These are phyloP conservation scores for Xylariaceae sp. DNA, from an alignment of 2,329 filamentous ascomycete genomes.

Conservation along the genomic window DNA sequence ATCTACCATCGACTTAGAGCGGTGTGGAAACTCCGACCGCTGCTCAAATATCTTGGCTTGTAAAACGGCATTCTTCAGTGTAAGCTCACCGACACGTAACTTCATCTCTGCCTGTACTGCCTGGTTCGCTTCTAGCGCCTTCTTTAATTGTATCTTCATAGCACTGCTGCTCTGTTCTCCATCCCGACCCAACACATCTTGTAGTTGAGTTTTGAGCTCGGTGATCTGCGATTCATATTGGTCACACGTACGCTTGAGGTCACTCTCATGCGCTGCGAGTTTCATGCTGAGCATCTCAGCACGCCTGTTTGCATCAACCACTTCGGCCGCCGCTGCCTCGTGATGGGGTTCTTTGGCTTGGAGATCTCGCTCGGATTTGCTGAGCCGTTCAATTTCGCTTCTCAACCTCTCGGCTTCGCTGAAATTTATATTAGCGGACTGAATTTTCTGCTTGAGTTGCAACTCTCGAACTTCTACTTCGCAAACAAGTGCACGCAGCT, in stretches of 20 bases:
- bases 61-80: slow-evolving; percentile 49
- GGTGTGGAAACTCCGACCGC: slow-evolving; percentile 33
- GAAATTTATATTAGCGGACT: slow-evolving; percentile 58
- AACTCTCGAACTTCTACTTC: slow-evolving; percentile 67
- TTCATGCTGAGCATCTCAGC: slow-evolving; percentile 57
- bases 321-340: slow-evolving; percentile 52
- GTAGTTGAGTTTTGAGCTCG: slow-evolving; percentile 44
- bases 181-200: slow-evolving; percentile 34
- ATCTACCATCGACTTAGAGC: slow-evolving; percentile 15
- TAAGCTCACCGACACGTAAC: slow-evolving; percentile 47
- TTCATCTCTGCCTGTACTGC: slow-evolving; percentile 52
- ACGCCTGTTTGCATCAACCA: slow-evolving; percentile 55
- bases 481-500: slow-evolving; percentile 62
- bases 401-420: slow-evolving; percentile 58
- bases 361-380: slow-evolving; percentile 57
- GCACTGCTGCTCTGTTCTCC: slow-evolving; percentile 27
- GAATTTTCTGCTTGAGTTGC: slow-evolving; percentile 58
- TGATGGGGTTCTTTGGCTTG: slow-evolving; percentile 62
- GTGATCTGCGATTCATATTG: slow-evolving; percentile 47
- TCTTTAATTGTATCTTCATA: slow-evolving; percentile 40
- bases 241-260: slow-evolving; percentile 40
- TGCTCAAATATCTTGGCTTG: slow-evolving; percentile 49
- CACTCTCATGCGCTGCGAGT: slow-evolving; percentile 48
- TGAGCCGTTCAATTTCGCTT: slow-evolving; percentile 55
- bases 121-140: slow-evolving; percentile 47